Base-by-base conservation (phyloP, 352 stramenopile genomes). In the Thalassiosira livingstoniorum region DNA sequence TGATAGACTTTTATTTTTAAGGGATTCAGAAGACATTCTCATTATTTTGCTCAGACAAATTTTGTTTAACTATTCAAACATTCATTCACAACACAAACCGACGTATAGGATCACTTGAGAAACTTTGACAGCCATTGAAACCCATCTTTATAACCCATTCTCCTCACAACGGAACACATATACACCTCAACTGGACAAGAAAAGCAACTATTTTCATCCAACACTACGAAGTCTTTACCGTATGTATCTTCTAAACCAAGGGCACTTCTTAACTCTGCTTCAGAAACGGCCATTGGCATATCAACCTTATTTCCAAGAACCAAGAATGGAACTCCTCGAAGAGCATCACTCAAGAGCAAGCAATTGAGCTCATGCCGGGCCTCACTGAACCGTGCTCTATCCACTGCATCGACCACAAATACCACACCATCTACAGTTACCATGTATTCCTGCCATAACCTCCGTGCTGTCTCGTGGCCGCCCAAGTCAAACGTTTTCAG, bases 301-400 rank as follows among this genome's bases (percentile, higher is more conserved):
- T 99, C 98, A 88, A 99, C 99, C 93, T 99, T 99, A 94, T 99
- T 99, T 83, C 98, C 98, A 11, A 99, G 94, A 78, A 99, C 96
- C 4, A 99, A 93, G 91, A 99, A 99, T 53, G 98, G 98, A 72
- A 99, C 97, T 87, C 98, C 98, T 45, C 95, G 93, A 68, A 99
- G 92, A 88, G 99, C 97, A 70, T 99, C 97, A 85, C 97, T 97
- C 53, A 96, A 97, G 61, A 99, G 93, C 51, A 99, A 88, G 55
- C 88, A 90, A 92, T 99, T 97, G 32, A 99, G 93, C 88, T 99
- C 98, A 51, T 97, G 96, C 92, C 99, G 99, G 1, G 97, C 98
- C 90, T 99, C 98, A 2, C 98, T 97, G 90, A 99, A 99, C 74
- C 98, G 95, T 71, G 98, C 97, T 64, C 97, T 94, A 89, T 99